phyloP scores from a whole-genome alignment of 176 grass and related monocot genomes.

The Musa acuminata region DNA sequence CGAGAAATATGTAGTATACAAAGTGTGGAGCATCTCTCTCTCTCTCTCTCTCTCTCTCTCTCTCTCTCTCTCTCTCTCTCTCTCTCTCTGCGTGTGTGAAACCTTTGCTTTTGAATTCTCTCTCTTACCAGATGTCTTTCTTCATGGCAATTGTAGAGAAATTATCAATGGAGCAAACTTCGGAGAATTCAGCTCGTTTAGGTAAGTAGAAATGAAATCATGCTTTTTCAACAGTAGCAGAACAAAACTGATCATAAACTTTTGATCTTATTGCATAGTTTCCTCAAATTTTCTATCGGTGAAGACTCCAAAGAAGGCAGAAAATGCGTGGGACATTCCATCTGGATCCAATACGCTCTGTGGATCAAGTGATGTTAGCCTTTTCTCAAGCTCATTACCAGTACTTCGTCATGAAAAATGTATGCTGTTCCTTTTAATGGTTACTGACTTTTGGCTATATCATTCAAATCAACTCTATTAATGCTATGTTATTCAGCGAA shows the following conservation, averaged over 20 bases:
- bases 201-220: too few relatives aligned
- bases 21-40: too few relatives aligned
- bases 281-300: conserved; percentile 20
- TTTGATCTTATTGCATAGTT: conserved; percentile 15
- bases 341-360: conserved; percentile 7
- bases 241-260: not conserved
- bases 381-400: conserved; percentile 36
- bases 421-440: not conserved
- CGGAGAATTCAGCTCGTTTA: too few relatives aligned
- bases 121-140: too few relatives aligned
- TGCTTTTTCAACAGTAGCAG: too few relatives aligned
- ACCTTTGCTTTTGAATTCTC: too few relatives aligned
- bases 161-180: too few relatives aligned
- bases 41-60: too few relatives aligned
- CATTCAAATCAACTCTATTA: not conserved
- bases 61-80: too few relatives aligned
- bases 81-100: too few relatives aligned
- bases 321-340: conserved; percentile 27
- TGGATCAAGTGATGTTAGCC: conserved; percentile 23
- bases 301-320: conserved; percentile 12
- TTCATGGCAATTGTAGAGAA: too few relatives aligned
- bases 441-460: not conserved
- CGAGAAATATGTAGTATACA: too few relatives aligned
- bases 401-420: conserved; percentile 18
- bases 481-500: conserved; percentile 6